Conservation (phyloP, 2,329 filamentous ascomycete species). For the Tolypocladium tropicale region DNA sequence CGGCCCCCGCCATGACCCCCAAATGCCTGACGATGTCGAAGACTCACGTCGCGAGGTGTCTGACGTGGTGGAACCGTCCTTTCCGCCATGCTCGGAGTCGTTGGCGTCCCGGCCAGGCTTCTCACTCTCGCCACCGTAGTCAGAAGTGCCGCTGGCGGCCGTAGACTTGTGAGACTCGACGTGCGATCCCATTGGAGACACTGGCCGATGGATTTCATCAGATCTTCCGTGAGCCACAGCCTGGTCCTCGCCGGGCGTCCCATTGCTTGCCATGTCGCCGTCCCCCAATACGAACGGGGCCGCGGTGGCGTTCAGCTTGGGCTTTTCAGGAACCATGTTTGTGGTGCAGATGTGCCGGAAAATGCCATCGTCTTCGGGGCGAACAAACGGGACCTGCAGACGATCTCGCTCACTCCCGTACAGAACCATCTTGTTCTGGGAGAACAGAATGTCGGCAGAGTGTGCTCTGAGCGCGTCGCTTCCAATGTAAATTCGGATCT, state of each 20-base stretch:
- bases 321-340: conserved; percentile 41
- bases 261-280: conserved; percentile 9
- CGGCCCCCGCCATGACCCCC: conserved; percentile 58
- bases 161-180: conserved; percentile 22
- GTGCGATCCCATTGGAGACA: conserved; percentile 26
- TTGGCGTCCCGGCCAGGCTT: conserved; percentile 15
- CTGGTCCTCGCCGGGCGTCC: background rate
- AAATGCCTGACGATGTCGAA: conserved; percentile 47
- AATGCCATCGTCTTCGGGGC: conserved; percentile 73
- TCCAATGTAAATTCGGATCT: conserved; percentile 79
- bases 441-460: conserved; percentile 85
- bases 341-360: conserved; percentile 70
- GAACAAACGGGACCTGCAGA: conserved; percentile 80
- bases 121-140: conserved; percentile 35
- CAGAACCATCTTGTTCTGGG: conserved; percentile 78
- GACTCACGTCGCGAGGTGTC: conserved; percentile 32
- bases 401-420: conserved; percentile 82
- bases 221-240: conserved; percentile 11
- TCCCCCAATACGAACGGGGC: conserved; percentile 31
- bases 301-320: conserved; percentile 46
- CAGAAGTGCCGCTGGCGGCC: conserved; percentile 26
- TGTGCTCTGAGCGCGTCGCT: conserved; percentile 79
- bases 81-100: conserved; percentile 12
- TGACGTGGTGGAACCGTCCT: conserved; percentile 17
- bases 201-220: conserved; percentile 12